Conservation (phyloP, 2,329 filamentous ascomycete species). For the Fusarium musae region DNA sequence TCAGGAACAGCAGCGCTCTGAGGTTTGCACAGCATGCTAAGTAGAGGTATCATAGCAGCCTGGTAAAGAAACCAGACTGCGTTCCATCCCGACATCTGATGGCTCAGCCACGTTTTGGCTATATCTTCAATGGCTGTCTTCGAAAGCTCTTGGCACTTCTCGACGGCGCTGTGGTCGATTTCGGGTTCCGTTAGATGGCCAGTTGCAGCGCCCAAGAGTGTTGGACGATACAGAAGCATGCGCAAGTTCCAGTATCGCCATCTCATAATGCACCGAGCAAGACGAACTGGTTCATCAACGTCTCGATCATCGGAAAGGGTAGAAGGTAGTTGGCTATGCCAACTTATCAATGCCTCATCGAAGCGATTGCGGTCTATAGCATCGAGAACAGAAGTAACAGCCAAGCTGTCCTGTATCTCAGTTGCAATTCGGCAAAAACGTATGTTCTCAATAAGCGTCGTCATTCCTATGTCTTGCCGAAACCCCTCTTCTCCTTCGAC, state of each 20-base stretch:
- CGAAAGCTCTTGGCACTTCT: slow-evolving; percentile 5
- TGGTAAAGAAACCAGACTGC: slow-evolving; percentile 14
- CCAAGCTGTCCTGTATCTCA: slow-evolving; percentile 6
- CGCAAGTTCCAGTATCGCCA: slow-evolving; percentile 12
- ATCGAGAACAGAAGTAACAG: neutral
- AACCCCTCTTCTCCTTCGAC: neutral
- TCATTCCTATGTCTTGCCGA: neutral
- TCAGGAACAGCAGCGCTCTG: neutral
- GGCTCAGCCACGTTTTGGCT: neutral
- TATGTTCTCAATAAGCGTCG: neutral
- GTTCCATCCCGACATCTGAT: slow-evolving; percentile 14
- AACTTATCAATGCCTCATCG: neutral
- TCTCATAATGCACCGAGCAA: slow-evolving; percentile 5
- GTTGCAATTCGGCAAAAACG: slow-evolving; percentile 6
- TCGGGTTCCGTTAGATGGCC: neutral
- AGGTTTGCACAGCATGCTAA: slow-evolving; percentile 1
- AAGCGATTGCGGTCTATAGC: neutral
- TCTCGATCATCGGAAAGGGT: neutral
- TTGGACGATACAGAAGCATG: slow-evolving; percentile 1
- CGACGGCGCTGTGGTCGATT: neutral
- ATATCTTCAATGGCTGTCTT: neutral
- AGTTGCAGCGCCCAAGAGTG: neutral
- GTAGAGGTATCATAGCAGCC: neutral
- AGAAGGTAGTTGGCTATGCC: neutral
- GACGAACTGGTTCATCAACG: neutral